Evolutionary conservation across 345 rosid species (phyloP), one percentile per base, ranked within the genome.

Genomic region (Odontarrhena argentea): DNA sequence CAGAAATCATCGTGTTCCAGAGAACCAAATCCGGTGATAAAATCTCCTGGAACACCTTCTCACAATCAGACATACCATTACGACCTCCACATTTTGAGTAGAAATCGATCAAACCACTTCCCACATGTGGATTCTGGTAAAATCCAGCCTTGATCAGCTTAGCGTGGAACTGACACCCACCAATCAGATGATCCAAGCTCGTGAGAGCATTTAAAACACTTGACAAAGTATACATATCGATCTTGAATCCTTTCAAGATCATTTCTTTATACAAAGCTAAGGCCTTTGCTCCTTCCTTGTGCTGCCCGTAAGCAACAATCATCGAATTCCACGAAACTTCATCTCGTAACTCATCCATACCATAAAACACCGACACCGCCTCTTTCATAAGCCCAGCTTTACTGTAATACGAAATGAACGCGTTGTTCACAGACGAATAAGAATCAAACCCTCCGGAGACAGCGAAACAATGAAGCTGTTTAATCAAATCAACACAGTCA

Each of bases 301-400:
- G 92, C 79, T 90, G 97, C 72, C 94, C 97, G 60, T 76, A 83
- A 8, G 87, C 94, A 63, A 88, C 98, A 56, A 90, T 85, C 94
- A 90, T 88, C 30, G 97, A 84, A 64, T 93, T 93, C 98, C 98
- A 90, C 1, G 98, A 85, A 76, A 93, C 97, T 68, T 79, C 89
- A 74, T 90, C 90, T 72, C 81, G 83, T 12, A 70, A 62, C 40
- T 74, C 80, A 38, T 77, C 87, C 90, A 88, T 80, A 74, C 73
- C 86, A 48, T 67, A 59, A 49, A 93, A 90, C 57, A 90, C 78
- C 14, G 57, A 56, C 38, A 79, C 80, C 2, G 97, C 96, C 35
- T 88, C 92, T 38, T 59, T 81, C 78, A 93, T 72, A 50, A 79
- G 44, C 14, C 94, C 94, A 9, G 79, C 73, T 77, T 82, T 90